Percentiles rank a stretch among this genome's conserved stretches.
phyloP scores from a whole-genome alignment of 192 early-diverging fungal genomes.

The Rhizophagus prolifer region DNA sequence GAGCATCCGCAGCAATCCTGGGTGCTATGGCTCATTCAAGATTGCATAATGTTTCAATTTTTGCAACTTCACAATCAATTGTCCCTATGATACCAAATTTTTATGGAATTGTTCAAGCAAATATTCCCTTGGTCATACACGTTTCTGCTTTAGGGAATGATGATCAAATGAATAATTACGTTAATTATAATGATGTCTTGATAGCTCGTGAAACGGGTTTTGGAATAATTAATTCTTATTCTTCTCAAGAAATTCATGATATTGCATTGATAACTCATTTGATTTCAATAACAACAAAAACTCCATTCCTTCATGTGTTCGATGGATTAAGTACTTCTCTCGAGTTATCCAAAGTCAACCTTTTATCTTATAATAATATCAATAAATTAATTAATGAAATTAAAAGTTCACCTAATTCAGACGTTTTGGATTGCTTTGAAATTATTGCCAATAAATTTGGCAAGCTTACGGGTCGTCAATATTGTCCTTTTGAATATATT shows the following conservation, averaged over 20 bases:
- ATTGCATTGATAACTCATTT: conserved; percentile 83
- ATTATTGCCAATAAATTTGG: conserved; percentile 35
- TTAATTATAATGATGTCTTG: conserved; percentile 70
- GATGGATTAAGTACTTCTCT: conserved; percentile 65
- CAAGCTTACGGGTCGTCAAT: conserved; percentile 54
- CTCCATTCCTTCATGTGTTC: conserved; percentile 81
- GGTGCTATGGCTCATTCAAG: conserved; percentile 58
- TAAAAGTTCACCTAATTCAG: conserved; percentile 28
- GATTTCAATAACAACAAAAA: conserved; percentile 54
- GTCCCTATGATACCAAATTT: conserved; percentile 82
- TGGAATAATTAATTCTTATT: conserved; percentile 69
- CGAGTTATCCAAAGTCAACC: conserved; percentile 50
- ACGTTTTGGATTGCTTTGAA: conserved; percentile 39
- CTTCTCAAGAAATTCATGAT: conserved; percentile 88
- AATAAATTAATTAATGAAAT: conserved; percentile 32
- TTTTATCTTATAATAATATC: conserved; percentile 54
- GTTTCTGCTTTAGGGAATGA: conserved; percentile 71
- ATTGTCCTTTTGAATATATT: conserved; percentile 80
- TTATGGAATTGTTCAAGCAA: conserved; percentile 62
- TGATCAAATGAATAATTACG: conserved; percentile 54
- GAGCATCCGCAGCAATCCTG: conserved; percentile 75
- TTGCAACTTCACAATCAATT: conserved; percentile 75
- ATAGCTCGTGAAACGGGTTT: conserved; percentile 79
- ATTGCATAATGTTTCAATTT: conserved; percentile 45
- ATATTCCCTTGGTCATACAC: conserved; percentile 77